phyloP scores from a whole-genome alignment of 768 basidiomycete genomes.

The Holtermannia corniformis region DNA sequence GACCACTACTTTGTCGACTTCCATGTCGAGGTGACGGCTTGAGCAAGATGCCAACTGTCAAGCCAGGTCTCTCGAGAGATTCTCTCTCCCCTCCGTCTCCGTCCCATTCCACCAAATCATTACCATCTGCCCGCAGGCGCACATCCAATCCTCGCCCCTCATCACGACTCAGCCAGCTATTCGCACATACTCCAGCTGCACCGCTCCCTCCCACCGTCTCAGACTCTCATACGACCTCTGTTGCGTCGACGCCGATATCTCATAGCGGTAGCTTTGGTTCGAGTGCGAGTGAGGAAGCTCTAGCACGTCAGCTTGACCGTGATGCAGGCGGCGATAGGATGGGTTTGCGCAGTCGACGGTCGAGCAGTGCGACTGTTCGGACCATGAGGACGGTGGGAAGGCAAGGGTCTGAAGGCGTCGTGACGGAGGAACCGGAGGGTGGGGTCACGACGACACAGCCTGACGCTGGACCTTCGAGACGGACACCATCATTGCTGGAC shows the following conservation, averaged over 20 bases:
- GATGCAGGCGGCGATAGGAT: constrained; percentile 27
- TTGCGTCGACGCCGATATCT: no score
- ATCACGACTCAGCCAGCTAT: not conserved
- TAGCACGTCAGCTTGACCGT: constrained; percentile 26
- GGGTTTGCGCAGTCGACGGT: constrained; percentile 23
- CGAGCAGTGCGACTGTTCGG: constrained; percentile 20
- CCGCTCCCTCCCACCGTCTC: not conserved
- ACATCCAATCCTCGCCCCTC: not conserved
- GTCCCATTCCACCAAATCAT: not conserved
- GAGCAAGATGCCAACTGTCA: not conserved
- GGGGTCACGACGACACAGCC: not conserved
- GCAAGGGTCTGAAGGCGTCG: constrained; percentile 10
- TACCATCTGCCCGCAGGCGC: not conserved
- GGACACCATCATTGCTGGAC: not conserved
- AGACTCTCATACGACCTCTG: not conserved
- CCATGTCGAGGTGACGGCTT: no score
- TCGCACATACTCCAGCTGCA: not conserved
- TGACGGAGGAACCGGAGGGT: constrained; percentile 13
- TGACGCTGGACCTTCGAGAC: constrained; percentile 14
- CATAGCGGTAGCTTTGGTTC: no score
- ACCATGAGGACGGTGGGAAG: constrained; percentile 11
- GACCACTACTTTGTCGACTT: no score
- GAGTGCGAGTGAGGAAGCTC: constrained; percentile 15
- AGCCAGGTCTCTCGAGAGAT: no score
- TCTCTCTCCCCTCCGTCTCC: not conserved